phyloP scores from a whole-genome alignment of 2,329 filamentous ascomycete species.

The Botrytis fabae region DNA sequence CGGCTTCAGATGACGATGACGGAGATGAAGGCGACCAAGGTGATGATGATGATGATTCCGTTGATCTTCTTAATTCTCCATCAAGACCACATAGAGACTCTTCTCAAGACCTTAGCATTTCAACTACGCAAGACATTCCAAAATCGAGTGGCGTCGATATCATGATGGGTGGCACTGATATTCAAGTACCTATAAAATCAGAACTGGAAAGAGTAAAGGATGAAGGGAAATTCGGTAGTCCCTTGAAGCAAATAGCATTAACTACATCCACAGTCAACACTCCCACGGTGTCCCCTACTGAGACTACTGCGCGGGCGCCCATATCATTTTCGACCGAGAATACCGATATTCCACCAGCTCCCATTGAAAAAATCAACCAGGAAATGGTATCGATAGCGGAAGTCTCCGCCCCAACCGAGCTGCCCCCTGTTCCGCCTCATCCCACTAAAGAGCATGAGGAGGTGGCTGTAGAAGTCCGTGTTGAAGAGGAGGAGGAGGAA shows the following conservation, averaged over 20 bases:
- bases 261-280: constrained; percentile 37
- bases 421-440: constrained; percentile 31
- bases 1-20: constrained; percentile 38
- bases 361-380: constrained; percentile 25
- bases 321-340: background rate
- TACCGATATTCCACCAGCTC: background rate
- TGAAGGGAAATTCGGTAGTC: constrained; percentile 36
- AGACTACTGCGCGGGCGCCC: constrained; percentile 3
- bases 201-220: constrained; percentile 27
- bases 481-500: constrained; percentile 36
- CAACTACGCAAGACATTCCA: constrained; percentile 21
- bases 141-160: constrained; percentile 25
- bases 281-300: constrained; percentile 30
- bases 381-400: constrained; percentile 29
- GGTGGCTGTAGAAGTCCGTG: constrained; percentile 23
- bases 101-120: constrained; percentile 25
- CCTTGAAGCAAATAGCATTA: constrained; percentile 37
- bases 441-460: constrained; percentile 27
- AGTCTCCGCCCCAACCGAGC: constrained; percentile 23
- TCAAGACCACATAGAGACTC: constrained; percentile 35
- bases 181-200: constrained; percentile 22
- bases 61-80: constrained; percentile 36
- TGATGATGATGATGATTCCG: constrained; percentile 49
- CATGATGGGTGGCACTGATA: constrained; percentile 28
- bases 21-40: constrained; percentile 42